These are phyloP conservation scores for Calonectria pseudoreteaudii DNA, from an alignment of 2,329 filamentous ascomycete species.

Conservation along the genomic window DNA sequence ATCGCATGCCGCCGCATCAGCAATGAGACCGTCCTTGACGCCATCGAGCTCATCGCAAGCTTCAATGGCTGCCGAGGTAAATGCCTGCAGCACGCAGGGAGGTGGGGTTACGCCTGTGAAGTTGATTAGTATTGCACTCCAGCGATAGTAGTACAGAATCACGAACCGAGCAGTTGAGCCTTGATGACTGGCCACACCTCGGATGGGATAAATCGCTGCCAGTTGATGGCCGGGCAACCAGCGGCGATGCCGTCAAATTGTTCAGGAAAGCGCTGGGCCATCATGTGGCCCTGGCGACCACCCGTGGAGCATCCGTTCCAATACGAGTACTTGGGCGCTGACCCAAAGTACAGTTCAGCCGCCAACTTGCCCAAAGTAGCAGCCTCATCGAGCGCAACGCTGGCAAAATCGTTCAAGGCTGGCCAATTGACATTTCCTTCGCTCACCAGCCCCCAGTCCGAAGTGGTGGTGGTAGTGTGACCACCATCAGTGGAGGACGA, in stretches of 20 bases:
- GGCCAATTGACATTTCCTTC: conserved; percentile 39
- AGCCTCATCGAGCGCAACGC: conserved; percentile 43
- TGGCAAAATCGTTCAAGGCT: conserved; percentile 42
- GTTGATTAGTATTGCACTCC: not conserved
- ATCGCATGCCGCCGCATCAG: conserved; percentile 25
- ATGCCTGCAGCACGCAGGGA: conserved; percentile 49
- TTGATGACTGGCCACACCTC: conserved; percentile 40
- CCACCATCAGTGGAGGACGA: conserved; percentile 31
- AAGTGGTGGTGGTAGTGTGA: not conserved
- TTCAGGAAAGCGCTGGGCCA: conserved; percentile 62
- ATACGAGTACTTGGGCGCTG: conserved; percentile 55
- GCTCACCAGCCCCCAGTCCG: conserved; percentile 31
- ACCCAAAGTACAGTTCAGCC: conserved; percentile 53
- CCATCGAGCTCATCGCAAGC: conserved; percentile 43
- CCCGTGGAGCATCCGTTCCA: conserved; percentile 66
- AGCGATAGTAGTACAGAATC: rapidly evolving
- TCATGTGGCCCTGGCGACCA: conserved; percentile 66
- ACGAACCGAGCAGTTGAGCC: conserved; percentile 32
- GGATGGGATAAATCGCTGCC: conserved; percentile 39
- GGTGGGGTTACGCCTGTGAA: conserved; percentile 44
- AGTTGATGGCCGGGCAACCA: conserved; percentile 56
- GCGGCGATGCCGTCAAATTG: conserved; percentile 67
- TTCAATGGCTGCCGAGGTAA: conserved; percentile 48
- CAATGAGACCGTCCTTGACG: conserved; percentile 38
- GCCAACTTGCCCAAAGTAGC: conserved; percentile 57